Percentiles rank a stretch among this genome's conserved stretches.
These are phyloP conservation scores for Boletus pseudo-olivaceus DNA, from an alignment of 768 basidiomycete genomes.

Conservation along the genomic window DNA sequence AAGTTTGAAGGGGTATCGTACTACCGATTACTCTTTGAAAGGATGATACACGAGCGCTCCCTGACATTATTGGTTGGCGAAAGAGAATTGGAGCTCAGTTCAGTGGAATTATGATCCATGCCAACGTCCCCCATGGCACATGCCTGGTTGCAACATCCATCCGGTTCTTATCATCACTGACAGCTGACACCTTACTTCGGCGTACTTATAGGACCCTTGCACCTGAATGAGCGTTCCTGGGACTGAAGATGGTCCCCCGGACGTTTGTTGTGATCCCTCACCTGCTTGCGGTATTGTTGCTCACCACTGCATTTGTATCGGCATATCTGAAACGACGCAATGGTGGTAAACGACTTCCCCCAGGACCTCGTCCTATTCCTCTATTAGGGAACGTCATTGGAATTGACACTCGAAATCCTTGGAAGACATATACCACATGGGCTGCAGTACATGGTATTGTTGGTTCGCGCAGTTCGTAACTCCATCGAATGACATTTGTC, in stretches of 20 bases:
- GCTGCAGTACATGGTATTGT: constrained; percentile 5
- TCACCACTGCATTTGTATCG: background rate
- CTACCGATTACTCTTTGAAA: no score
- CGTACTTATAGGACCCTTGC: background rate
- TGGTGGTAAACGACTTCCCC: background rate
- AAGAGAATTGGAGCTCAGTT: no score
- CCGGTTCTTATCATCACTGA: background rate
- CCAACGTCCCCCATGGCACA: no score
- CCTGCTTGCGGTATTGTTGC: background rate
- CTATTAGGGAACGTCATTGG: constrained; percentile 7
- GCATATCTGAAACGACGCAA: background rate
- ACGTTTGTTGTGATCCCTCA: background rate
- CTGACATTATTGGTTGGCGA: no score
- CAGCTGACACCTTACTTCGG: background rate
- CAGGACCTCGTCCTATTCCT: constrained; percentile 7
- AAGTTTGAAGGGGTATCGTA: no score
- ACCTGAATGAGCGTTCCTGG: background rate
- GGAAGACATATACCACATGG: constrained; percentile 13
- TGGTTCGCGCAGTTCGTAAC: background rate
- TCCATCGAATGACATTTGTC: background rate
- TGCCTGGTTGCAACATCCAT: no score
- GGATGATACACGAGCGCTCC: no score
- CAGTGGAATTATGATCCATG: background rate
- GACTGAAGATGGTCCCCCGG: background rate
- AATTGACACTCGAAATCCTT: constrained; percentile 3